These are phyloP conservation scores for Neurospora sp. DNA, from an alignment of 495 filamentous ascomycete genomes.

Conservation along the genomic window DNA sequence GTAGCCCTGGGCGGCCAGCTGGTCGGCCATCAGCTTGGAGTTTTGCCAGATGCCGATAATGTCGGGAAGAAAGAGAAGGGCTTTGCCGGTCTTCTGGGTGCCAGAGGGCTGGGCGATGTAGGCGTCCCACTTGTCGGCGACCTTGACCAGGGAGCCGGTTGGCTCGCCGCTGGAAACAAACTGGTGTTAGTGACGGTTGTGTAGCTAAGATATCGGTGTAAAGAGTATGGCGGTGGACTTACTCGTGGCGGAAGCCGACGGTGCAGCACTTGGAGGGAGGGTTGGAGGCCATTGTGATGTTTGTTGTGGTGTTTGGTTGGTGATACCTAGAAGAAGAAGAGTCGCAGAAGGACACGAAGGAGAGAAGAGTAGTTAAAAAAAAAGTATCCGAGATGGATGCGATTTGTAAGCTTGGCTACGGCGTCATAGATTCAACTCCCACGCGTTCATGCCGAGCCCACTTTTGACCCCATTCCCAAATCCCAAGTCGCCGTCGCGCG, in stretches of 20 bases:
- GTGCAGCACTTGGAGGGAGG: constrained; percentile 25
- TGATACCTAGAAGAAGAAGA: neutral
- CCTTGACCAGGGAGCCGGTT: constrained; percentile 30
- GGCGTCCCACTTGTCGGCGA: constrained; percentile 33
- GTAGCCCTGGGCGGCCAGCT: constrained; percentile 75
- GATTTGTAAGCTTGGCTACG: neutral
- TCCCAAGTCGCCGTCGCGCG: neutral
- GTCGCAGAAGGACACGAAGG: neutral
- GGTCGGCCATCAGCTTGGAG: constrained; percentile 70
- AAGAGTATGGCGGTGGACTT: constrained; percentile 1
- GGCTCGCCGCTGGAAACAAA: constrained; percentile 19
- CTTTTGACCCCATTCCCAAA: neutral
- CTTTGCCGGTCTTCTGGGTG: constrained; percentile 32
- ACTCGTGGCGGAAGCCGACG: constrained; percentile 25
- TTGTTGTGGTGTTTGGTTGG: neutral
- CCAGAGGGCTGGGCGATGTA: constrained; percentile 41
- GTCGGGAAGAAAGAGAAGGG: constrained; percentile 50
- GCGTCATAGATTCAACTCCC: neutral
- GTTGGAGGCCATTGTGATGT: constrained; percentile 24
- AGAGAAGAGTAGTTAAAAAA: neutral
- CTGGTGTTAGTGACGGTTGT: neutral
- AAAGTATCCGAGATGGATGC: neutral
- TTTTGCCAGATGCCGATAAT: constrained; percentile 68
- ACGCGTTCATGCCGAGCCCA: neutral
- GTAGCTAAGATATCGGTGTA: neutral